phyloP scores from a whole-genome alignment of 495 filamentous ascomycete species.

The Penicillium ucsense region DNA sequence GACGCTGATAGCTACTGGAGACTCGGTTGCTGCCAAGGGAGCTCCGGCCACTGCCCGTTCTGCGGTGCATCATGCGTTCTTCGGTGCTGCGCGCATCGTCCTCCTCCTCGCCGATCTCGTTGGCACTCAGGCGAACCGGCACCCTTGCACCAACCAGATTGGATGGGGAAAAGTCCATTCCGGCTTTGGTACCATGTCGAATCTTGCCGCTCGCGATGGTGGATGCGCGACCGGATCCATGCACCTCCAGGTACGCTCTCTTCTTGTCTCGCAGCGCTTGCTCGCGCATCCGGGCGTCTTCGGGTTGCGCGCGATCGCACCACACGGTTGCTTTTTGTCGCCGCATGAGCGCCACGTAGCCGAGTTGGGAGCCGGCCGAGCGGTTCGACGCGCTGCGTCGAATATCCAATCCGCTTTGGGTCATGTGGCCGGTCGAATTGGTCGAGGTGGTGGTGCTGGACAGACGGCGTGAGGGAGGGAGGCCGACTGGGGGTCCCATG shows the following conservation, averaged over 20 bases:
- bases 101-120: conserved; percentile 80
- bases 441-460: conserved; percentile 72
- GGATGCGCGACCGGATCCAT: conserved; percentile 46
- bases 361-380: conserved; percentile 45
- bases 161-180: conserved; percentile 60
- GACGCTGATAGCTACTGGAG: conserved; percentile 40
- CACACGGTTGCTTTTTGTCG: conserved; percentile 97
- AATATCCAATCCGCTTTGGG: conserved; percentile 49
- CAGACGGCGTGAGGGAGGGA: conserved; percentile 48
- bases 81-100: conserved; percentile 51
- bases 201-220: conserved; percentile 68
- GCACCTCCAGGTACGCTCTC: conserved; percentile 72
- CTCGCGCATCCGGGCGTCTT: conserved; percentile 76
- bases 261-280: conserved; percentile 75
- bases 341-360: conserved; percentile 89
- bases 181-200: conserved; percentile 62
- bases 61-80: conserved; percentile 51
- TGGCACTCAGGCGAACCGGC: conserved; percentile 84
- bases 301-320: conserved; percentile 90
- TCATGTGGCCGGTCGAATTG: conserved; percentile 32
- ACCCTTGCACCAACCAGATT: conserved; percentile 71
- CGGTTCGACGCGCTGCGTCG: conserved; percentile 66
- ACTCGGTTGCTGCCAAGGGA: conserved; percentile 62
- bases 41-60: conserved; percentile 71
- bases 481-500: conserved; percentile 22